Evolutionary conservation across 202 grass and related monocot genomes (phyloP).

Genomic region (Carex arenaria): DNA sequence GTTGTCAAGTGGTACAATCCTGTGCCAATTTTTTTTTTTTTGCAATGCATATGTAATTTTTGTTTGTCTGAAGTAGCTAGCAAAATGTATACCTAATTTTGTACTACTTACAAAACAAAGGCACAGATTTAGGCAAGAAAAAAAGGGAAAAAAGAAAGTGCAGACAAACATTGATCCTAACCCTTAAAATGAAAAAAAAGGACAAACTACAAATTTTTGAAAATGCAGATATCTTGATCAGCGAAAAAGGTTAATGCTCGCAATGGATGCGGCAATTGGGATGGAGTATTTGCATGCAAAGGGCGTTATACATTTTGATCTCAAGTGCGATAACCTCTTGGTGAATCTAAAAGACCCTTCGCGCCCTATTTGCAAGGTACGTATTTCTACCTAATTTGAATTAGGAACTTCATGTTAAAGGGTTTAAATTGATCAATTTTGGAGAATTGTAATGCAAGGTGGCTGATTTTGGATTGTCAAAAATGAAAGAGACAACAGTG

Average conservation of each 20-base stretch:
- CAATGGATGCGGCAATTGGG: constrained; percentile 91
- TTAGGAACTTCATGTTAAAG: not conserved
- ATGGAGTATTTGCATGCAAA: constrained; percentile 96
- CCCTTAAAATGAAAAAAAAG: not conserved
- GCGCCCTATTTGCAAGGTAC: constrained; percentile 91
- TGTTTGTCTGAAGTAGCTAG: not conserved
- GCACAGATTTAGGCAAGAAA: not conserved
- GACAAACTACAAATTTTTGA: not conserved
- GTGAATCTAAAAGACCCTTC: constrained; percentile 85
- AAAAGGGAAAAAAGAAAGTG: not conserved
- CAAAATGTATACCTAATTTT: not conserved
- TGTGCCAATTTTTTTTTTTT: not conserved
- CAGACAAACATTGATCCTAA: not conserved
- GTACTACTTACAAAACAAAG: not conserved
- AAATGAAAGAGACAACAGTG: constrained; percentile 81
- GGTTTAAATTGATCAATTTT: not conserved
- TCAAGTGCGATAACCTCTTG: constrained; percentile 94
- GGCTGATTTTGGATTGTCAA: constrained; percentile 90
- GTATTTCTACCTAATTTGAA: constrained; percentile 28
- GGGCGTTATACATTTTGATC: constrained; percentile 84
- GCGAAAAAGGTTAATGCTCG: constrained; percentile 56
- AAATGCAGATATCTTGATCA: constrained; percentile 49
- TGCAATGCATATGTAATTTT: not conserved
- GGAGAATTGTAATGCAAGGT: constrained; percentile 32
- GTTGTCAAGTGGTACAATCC: not conserved